Conservation (phyloP, 1,284 basidiomycete genomes). For the Boletus semigastroideus region DNA sequence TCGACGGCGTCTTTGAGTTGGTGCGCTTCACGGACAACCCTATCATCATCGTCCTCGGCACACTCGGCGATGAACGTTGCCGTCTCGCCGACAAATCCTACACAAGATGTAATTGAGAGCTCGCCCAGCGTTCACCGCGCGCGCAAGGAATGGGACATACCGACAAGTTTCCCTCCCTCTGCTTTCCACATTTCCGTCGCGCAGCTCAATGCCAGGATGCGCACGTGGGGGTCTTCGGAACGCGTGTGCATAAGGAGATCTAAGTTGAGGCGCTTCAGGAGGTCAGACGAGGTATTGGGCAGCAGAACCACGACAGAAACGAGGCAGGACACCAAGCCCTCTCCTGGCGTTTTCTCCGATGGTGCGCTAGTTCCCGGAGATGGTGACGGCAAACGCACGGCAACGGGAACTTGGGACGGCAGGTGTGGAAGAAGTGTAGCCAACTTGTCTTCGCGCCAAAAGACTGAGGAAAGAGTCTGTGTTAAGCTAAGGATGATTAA, state of each 20-base stretch:
- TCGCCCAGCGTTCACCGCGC: neutral
- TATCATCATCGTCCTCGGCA: constrained; percentile 80
- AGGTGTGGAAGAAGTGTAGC: constrained; percentile 38
- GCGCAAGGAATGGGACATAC: constrained; percentile 40
- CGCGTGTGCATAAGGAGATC: constrained; percentile 87
- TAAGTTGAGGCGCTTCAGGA: constrained; percentile 81
- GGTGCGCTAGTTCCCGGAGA: neutral
- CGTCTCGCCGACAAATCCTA: constrained; percentile 74
- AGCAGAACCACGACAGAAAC: constrained; percentile 18
- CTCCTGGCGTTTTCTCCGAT: constrained; percentile 13
- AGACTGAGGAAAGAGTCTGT: constrained; percentile 46
- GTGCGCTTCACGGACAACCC: constrained; percentile 66
- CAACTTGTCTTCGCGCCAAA: constrained; percentile 86
- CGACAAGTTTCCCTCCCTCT: constrained; percentile 71
- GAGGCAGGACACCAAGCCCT: constrained; percentile 19
- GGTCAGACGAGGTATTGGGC: constrained; percentile 28
- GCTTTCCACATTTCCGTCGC: constrained; percentile 76
- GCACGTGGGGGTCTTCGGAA: constrained; percentile 67
- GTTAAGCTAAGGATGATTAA: neutral
- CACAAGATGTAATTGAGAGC: neutral
- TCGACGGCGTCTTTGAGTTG: constrained; percentile 68
- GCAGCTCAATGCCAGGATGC: constrained; percentile 71
- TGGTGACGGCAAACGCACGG: constrained; percentile 7
- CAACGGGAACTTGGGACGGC: constrained; percentile 24
- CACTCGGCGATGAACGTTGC: constrained; percentile 82